Percentiles rank a stretch among this genome's conserved stretches.
Conservation (phyloP, 768 basidiomycete species). For the Rhodotorula toruloides region DNA sequence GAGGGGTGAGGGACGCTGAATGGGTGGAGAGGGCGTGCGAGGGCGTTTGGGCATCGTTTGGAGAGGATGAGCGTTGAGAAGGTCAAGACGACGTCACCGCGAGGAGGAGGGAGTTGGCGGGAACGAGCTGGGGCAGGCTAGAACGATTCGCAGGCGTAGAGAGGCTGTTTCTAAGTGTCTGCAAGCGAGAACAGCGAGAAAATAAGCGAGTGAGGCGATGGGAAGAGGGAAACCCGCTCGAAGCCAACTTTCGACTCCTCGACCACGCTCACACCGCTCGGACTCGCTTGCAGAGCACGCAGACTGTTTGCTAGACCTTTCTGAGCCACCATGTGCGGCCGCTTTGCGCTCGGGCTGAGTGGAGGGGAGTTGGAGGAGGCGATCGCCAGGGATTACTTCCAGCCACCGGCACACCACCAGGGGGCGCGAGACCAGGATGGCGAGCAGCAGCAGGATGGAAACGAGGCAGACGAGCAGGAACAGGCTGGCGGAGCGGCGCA, state of each 20-base stretch:
- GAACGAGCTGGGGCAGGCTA: no score
- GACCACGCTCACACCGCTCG: not conserved
- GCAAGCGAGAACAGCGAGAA: no score
- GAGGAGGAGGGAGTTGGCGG: no score
- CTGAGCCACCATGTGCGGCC: slow-evolving; percentile 12
- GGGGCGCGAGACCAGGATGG: not conserved
- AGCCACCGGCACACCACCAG: not conserved
- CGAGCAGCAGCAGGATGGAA: not conserved
- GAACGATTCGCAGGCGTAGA: no score
- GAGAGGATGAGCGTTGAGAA: not conserved
- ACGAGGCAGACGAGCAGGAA: not conserved
- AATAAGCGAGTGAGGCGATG: no score
- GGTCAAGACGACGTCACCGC: no score
- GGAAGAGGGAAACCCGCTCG: no score
- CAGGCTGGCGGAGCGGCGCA: not conserved
- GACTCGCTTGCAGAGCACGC: not conserved
- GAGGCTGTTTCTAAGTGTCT: no score
- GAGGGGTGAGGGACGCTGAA: not conserved
- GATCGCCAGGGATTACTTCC: not conserved
- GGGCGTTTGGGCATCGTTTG: not conserved
- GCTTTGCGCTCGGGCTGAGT: slow-evolving; percentile 6
- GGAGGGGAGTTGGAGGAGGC: not conserved
- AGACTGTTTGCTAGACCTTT: not conserved
- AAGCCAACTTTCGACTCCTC: no score
- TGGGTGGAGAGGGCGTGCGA: not conserved